A percentile compares a stretch with the other conserved stretches of the same genome.
Conservation (phyloP, 768 basidiomycete genomes). For the Rubroboletus satanas region DNA sequence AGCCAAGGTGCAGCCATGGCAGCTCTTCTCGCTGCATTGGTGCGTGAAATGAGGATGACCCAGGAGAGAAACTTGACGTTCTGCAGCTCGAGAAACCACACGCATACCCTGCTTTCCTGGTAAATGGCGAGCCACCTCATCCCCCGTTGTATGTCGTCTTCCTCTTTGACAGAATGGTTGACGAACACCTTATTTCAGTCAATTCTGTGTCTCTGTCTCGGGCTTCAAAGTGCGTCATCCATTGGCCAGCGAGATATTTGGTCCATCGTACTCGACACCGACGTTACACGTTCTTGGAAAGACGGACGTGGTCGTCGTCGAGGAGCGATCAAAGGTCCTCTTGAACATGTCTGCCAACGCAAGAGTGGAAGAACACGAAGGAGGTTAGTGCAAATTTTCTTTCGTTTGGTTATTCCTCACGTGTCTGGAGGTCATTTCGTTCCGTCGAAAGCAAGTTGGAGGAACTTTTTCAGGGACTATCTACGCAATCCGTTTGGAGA, state of each 20-base stretch:
- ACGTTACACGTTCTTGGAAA: constrained; percentile 77
- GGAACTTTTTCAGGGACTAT: constrained; percentile 68
- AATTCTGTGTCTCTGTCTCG: constrained; percentile 73
- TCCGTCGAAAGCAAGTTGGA: constrained; percentile 73
- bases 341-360: constrained; percentile 50
- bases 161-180: not conserved
- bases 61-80: constrained; percentile 1
- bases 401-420: constrained; percentile 1
- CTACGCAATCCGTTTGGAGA: constrained; percentile 48
- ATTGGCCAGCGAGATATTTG: constrained; percentile 47
- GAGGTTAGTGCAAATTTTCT: constrained; percentile 50
- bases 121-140: constrained; percentile 62
- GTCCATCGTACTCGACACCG: constrained; percentile 56
- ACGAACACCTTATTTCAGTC: constrained; percentile 33
- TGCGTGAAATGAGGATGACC: constrained; percentile 33
- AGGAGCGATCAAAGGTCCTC: constrained; percentile 61
- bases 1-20: constrained; percentile 82
- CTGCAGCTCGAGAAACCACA: constrained; percentile 52
- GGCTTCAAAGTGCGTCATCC: constrained; percentile 58
- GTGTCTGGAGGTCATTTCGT: constrained; percentile 68
- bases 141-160: constrained; percentile 60
- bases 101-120: constrained; percentile 53
- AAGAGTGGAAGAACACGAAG: constrained; percentile 73
- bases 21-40: constrained; percentile 64
- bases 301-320: constrained; percentile 69